phyloP scores from a whole-genome alignment of 1,284 basidiomycete species.

The Termitomyces sp. region DNA sequence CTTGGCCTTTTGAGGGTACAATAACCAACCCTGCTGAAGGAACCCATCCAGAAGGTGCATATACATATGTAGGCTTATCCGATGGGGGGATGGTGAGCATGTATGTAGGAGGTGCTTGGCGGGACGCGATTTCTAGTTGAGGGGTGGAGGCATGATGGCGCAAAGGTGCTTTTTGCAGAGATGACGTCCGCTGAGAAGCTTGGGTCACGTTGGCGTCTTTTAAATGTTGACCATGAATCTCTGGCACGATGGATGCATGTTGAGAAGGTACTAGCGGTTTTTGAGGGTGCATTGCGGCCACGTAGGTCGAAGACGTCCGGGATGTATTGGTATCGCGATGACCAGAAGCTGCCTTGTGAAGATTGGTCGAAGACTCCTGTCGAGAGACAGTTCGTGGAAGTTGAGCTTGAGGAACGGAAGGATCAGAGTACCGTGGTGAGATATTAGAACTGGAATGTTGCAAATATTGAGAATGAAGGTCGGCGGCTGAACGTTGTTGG shows the following conservation, averaged over 20 bases:
- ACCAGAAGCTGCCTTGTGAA: not conserved
- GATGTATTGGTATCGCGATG: not conserved
- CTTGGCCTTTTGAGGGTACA: slow-evolving; percentile 1
- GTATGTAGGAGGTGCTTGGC: not conserved
- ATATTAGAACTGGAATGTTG: not conserved
- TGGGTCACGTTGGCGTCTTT: not conserved
- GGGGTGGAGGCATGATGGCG: not conserved
- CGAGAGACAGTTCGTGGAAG: not conserved
- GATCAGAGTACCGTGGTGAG: not conserved
- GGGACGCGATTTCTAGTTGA: not conserved
- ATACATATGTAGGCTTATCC: slow-evolving; percentile 7
- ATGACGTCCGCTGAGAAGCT: not conserved
- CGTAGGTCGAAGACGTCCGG: not conserved
- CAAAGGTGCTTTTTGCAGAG: not conserved
- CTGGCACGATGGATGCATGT: not conserved
- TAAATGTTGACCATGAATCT: not conserved
- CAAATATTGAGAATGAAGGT: not conserved
- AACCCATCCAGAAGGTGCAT: slow-evolving; percentile 4
- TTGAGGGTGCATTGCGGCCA: not conserved
- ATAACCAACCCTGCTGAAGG: slow-evolving; percentile 7
- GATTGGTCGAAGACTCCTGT: not conserved
- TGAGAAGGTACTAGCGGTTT: not conserved
- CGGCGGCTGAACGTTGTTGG: not conserved
- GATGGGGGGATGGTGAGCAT: slow-evolving; percentile 5
- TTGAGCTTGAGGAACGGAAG: not conserved